Evolutionary conservation across 192 early-diverging fungal genomes (phyloP).

Genomic region (Entomortierella beljakovae): DNA sequence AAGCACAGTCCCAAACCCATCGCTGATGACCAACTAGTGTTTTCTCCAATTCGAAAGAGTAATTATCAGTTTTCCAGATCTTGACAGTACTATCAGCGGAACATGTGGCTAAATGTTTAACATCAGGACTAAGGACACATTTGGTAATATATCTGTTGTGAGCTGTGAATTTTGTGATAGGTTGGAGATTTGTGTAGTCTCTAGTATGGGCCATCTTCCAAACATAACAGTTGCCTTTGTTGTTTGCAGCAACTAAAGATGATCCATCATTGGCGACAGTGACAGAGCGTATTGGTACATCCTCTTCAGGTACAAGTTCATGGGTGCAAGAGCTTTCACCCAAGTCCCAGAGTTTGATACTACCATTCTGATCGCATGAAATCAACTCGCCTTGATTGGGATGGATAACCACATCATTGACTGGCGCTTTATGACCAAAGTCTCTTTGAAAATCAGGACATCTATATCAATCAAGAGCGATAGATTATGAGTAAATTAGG

Average conservation of each 20-base stretch:
- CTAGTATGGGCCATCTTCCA: slow-evolving; percentile 76
- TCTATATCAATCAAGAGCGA: slow-evolving; percentile 7
- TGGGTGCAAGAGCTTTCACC: slow-evolving; percentile 70
- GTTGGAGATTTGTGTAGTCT: slow-evolving; percentile 71
- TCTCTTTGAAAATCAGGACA: slow-evolving; percentile 66
- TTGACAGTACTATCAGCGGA: slow-evolving; percentile 91
- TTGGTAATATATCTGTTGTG: slow-evolving; percentile 88
- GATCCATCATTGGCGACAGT: slow-evolving; percentile 86
- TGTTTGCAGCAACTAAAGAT: slow-evolving; percentile 85
- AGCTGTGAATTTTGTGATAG: slow-evolving; percentile 75
- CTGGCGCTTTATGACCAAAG: slow-evolving; percentile 69
- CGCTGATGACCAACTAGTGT: slow-evolving; percentile 84
- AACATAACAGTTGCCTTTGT: slow-evolving; percentile 79
- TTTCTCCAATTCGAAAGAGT: slow-evolving; percentile 75
- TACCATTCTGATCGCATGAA: slow-evolving; percentile 84
- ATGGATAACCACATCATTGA: slow-evolving; percentile 74
- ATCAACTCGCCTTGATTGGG: slow-evolving; percentile 87
- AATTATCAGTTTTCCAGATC: slow-evolving; percentile 78
- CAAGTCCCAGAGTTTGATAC: slow-evolving; percentile 79
- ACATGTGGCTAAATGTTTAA: slow-evolving; percentile 84
- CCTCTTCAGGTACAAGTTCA: slow-evolving; percentile 79
- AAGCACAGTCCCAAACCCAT: slow-evolving; percentile 95
- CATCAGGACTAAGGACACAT: slow-evolving; percentile 86
- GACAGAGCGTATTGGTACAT: slow-evolving; percentile 82
- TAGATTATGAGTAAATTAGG: too few relatives aligned